A percentile compares a stretch with the other conserved stretches of the same genome.
Evolutionary conservation across 2,329 filamentous ascomycete genomes (phyloP).

Genomic region (Myriosclerotinia curreyana): DNA sequence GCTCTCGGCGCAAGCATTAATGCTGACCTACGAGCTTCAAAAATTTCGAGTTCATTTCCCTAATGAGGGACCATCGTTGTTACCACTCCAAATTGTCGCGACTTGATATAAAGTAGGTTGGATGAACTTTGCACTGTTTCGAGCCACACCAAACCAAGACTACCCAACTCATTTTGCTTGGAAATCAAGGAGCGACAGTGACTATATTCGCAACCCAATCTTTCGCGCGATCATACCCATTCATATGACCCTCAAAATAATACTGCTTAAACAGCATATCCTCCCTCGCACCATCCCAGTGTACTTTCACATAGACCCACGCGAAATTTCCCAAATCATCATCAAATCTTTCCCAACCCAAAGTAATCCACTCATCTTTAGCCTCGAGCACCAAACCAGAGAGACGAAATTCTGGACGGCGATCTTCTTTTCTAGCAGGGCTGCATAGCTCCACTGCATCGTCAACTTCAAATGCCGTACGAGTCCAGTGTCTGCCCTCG

Average conservation of each 20-base stretch:
- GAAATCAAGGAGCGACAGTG: neutral
- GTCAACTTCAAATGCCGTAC: slow-evolving; percentile 18
- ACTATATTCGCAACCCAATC: slow-evolving; percentile 16
- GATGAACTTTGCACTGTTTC: too few relatives aligned
- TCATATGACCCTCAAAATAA: slow-evolving; percentile 16
- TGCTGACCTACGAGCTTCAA: too few relatives aligned
- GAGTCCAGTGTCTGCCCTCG: slow-evolving; percentile 16
- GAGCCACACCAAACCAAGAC: too few relatives aligned
- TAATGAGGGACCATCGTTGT: too few relatives aligned
- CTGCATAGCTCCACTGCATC: slow-evolving; percentile 1
- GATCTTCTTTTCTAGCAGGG: neutral
- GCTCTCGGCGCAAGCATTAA: too few relatives aligned
- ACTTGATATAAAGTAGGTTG: too few relatives aligned
- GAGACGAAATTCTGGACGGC: slow-evolving; percentile 9
- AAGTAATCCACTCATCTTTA: neutral
- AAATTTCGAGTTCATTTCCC: too few relatives aligned
- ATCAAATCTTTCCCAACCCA: slow-evolving; percentile 20
- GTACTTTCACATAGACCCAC: slow-evolving; percentile 8
- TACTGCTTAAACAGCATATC: slow-evolving; percentile 16
- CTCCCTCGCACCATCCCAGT: neutral
- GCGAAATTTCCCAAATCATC: slow-evolving; percentile 20
- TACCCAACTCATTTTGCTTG: neutral
- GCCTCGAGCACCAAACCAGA: slow-evolving; percentile 1
- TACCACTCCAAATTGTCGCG: too few relatives aligned
- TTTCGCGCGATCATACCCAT: slow-evolving; percentile 15